A percentile compares a stretch with the other conserved stretches of the same genome.
Evolutionary conservation across 495 filamentous ascomycete genomes (phyloP).

Genomic region (Glarea lozoyensis): DNA sequence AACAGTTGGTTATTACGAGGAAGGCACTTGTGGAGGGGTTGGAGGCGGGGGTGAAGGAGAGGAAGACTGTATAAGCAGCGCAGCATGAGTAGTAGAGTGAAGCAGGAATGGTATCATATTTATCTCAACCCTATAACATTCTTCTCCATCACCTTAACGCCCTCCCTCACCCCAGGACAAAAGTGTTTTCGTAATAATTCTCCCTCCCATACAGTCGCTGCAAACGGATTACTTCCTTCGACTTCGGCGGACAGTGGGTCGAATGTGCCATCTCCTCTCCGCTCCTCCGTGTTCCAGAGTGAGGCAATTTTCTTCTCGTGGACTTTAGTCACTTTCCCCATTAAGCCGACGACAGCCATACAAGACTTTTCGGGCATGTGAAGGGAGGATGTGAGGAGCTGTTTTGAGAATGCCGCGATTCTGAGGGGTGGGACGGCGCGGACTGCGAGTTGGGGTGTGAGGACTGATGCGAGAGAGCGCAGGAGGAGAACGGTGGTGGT

Average conservation of each 20-base stretch:
- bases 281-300: constrained; percentile 83
- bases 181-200: constrained; percentile 81
- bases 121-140: constrained; percentile 26
- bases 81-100: neutral
- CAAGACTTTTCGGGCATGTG: constrained; percentile 85
- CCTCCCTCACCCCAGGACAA: constrained; percentile 74
- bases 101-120: neutral
- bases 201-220: constrained; percentile 86
- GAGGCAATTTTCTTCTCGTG: constrained; percentile 60
- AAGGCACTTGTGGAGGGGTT: neutral
- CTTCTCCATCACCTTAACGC: constrained; percentile 64
- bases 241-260: constrained; percentile 50
- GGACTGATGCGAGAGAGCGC: constrained; percentile 67
- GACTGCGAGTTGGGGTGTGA: constrained; percentile 56
- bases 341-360: constrained; percentile 62
- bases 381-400: constrained; percentile 69
- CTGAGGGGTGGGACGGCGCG: constrained; percentile 61
- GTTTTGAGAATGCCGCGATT: constrained; percentile 89
- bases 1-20: constrained; percentile 7
- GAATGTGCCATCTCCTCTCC: constrained; percentile 60
- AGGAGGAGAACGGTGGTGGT: constrained; percentile 87
- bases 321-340: constrained; percentile 64
- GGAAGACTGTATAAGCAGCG: neutral
- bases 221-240: constrained; percentile 81
- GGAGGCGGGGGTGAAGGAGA: neutral